These are phyloP conservation scores for Tolypocladium inflatum DNA, from an alignment of 2,329 filamentous ascomycete genomes.

Conservation along the genomic window DNA sequence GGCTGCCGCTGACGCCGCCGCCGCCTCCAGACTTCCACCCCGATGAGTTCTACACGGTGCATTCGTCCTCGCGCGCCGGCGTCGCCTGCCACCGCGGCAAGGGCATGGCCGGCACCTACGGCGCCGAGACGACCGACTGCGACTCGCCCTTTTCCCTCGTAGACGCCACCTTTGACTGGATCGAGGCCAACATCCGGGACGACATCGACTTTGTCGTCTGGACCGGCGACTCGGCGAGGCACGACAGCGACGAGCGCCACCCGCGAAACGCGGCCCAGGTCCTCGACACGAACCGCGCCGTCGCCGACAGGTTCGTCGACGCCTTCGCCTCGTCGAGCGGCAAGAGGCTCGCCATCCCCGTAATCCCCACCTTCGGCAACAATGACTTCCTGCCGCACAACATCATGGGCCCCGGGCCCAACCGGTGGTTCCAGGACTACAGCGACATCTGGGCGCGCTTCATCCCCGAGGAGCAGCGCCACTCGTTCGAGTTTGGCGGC, in stretches of 20 bases:
- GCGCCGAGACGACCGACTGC: constrained; percentile 80
- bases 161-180: constrained; percentile 86
- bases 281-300: constrained; percentile 62
- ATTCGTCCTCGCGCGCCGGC: constrained; percentile 59
- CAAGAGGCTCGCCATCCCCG: constrained; percentile 53
- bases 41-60: constrained; percentile 75
- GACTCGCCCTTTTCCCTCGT: constrained; percentile 74
- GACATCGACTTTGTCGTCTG: constrained; percentile 83
- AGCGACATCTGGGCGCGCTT: constrained; percentile 73
- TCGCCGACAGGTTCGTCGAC: constrained; percentile 68
- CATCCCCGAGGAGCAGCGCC: constrained; percentile 85
- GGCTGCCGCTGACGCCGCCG: neutral
- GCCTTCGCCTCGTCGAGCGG: constrained; percentile 57
- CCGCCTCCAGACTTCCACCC: constrained; percentile 70
- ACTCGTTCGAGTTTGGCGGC: constrained; percentile 83
- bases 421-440: constrained; percentile 74
- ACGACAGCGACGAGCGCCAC: constrained; percentile 76
- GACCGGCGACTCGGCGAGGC: constrained; percentile 84
- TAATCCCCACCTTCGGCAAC: constrained; percentile 88
- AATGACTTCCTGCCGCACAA: constrained; percentile 98
- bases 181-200: constrained; percentile 66
- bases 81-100: constrained; percentile 70
- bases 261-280: constrained; percentile 71
- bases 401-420: constrained; percentile 77
- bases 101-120: constrained; percentile 71